These are phyloP conservation scores for Plasmodium vivax DNA, from an alignment of 169 alveolate genomes.

Conservation along the genomic window DNA sequence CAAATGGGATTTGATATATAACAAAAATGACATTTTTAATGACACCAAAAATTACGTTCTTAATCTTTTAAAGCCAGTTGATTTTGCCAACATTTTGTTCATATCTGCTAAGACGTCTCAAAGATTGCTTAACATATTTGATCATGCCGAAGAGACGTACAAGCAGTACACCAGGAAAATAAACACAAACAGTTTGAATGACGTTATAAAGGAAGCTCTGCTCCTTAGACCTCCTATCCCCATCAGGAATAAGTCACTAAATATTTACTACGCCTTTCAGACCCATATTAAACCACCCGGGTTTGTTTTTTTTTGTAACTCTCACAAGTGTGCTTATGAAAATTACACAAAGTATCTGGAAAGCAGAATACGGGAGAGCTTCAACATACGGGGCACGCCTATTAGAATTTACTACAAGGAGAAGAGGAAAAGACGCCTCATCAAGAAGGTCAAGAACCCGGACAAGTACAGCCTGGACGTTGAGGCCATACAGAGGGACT, in stretches of 20 bases:
- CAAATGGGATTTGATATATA: constrained; percentile 85
- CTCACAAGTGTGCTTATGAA: constrained; percentile 74
- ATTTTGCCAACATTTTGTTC: constrained; percentile 81
- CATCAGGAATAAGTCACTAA: constrained; percentile 79
- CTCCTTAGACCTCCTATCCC: constrained; percentile 79
- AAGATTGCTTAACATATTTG: constrained; percentile 77
- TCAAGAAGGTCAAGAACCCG: constrained; percentile 42
- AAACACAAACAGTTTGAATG: constrained; percentile 69
- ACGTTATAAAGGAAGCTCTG: constrained; percentile 80
- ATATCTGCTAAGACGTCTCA: constrained; percentile 85
- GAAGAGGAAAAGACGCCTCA: constrained; percentile 34
- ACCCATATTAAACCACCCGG: constrained; percentile 85
- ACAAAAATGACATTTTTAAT: constrained; percentile 80
- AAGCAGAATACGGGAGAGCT: constrained; percentile 77
- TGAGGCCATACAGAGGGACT: constrained; percentile 59
- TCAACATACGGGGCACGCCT: constrained; percentile 81
- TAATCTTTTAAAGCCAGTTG: constrained; percentile 79
- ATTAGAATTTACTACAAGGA: constrained; percentile 74
- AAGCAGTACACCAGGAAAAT: constrained; percentile 69
- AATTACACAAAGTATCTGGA: constrained; percentile 85
- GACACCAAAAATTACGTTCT: constrained; percentile 81
- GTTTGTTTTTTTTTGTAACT: constrained; percentile 82
- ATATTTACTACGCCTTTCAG: constrained; percentile 84
- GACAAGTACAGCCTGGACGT: constrained; percentile 62
- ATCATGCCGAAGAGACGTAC: constrained; percentile 75